Base-by-base conservation (phyloP, 352 stramenopile species). In the Globisporangium okanoganense region DNA sequence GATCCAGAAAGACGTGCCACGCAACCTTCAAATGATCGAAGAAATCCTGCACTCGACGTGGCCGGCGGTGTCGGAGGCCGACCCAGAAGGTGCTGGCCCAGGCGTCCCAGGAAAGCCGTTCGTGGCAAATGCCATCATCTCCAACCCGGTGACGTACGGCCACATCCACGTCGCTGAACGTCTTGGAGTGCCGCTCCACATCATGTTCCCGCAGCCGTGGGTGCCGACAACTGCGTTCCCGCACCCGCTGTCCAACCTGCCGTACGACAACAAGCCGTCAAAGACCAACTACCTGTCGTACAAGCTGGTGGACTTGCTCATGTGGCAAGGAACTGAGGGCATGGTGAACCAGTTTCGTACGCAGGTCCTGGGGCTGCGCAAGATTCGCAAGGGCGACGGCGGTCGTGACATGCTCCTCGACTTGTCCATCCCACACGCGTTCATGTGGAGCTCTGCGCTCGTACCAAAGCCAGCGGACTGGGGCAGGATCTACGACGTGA, bases 121-220 rank as follows among this genome's bases (percentile, higher is more conserved):
- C 61, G 81, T 72, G 44, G 91, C 92, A 0, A 74, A 98, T 53
- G 91, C 90, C 2, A 97, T 98, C 33, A 98, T 98, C 68, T 89
- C 90, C n/a, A 98, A 98, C 56, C 93, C 94, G 3, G 89, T 97
- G 2, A 89, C 81, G 27, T 97, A 97, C 48, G 92, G 89, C 8
- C 92, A 98, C 66, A 88, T 97, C 47, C 92, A 98, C 69, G 91
- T 97, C 5, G 93, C 91, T 0, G 94, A 98, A 65, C 78, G 84
- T 5, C 79, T 98, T 1, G 90, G 84, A 3, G 88, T 98, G 13
- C 92, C 93, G 20, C 69, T 98, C 35, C 95, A 98, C 70, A 97
- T 98, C 50, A 97, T 98, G 88, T 98, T 97, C 59, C 87, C 89
- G 1, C 86, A 97, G 65, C 92, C 90, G 12, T 97, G 90, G 86